These are phyloP conservation scores for Jacaranda copaia DNA, from an alignment of 257 asterid genomes.

Conservation along the genomic window DNA sequence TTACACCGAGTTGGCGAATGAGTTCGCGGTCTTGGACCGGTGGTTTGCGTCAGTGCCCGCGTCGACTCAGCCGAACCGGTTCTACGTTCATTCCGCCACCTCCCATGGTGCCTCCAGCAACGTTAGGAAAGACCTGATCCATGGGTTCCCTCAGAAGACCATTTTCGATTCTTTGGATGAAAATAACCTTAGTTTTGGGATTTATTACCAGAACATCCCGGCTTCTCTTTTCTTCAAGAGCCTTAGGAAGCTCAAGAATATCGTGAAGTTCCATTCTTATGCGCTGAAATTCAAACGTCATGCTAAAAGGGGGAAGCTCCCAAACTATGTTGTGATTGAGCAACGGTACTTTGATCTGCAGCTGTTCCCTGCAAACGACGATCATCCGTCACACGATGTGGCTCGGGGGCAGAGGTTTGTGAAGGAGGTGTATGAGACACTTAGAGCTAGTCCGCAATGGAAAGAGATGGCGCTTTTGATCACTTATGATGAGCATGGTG, in stretches of 20 bases:
- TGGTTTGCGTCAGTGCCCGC: slow-evolving; percentile 99
- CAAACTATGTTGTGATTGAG: slow-evolving; percentile 88
- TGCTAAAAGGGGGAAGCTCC: slow-evolving; percentile 77
- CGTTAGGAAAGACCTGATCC: slow-evolving; percentile 80
- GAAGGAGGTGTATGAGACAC: slow-evolving; percentile 92
- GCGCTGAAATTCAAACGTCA: slow-evolving; percentile 70
- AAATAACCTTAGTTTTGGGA: slow-evolving; percentile 77
- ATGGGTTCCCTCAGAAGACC: slow-evolving; percentile 94
- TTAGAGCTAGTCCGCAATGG: slow-evolving; percentile 95
- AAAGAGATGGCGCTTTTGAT: slow-evolving; percentile 90
- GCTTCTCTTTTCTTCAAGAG: slow-evolving; percentile 85
- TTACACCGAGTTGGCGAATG: slow-evolving; percentile 71
- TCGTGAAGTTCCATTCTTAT: slow-evolving; percentile 67
- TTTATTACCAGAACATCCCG: slow-evolving; percentile 93
- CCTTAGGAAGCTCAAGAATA: slow-evolving; percentile 75
- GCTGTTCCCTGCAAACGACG: slow-evolving; percentile 83
- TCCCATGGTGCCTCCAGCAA: slow-evolving; percentile 99
- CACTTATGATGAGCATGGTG: slow-evolving; percentile 96
- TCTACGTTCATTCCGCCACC: slow-evolving; percentile 95
- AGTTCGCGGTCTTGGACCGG: slow-evolving; percentile 85
- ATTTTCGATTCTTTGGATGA: slow-evolving; percentile 94
- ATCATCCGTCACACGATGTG: slow-evolving; percentile 94
- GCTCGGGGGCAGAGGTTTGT: slow-evolving; percentile 92
- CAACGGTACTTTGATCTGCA: slow-evolving; percentile 79
- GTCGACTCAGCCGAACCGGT: slow-evolving; percentile 94